Conservation (phyloP, 495 filamentous ascomycete genomes). For the Tuber aestivum region DNA sequence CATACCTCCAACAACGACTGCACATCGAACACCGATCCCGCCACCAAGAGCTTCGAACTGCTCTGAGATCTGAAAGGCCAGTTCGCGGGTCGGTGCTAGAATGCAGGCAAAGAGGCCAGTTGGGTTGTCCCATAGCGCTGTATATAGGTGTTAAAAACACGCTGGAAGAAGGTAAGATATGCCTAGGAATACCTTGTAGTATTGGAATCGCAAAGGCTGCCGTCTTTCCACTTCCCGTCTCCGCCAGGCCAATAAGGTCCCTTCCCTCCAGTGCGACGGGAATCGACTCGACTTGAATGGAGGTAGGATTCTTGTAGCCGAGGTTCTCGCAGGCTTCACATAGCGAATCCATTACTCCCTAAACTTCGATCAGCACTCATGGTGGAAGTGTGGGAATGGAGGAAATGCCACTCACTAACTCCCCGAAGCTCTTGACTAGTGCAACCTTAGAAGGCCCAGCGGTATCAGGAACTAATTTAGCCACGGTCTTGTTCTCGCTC, state of each 20-base stretch:
- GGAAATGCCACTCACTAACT: slow-evolving; percentile 50
- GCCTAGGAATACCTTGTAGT: slow-evolving; percentile 51
- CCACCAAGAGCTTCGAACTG: slow-evolving; percentile 77
- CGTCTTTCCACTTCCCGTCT: slow-evolving; percentile 92
- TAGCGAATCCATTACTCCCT: slow-evolving; percentile 76
- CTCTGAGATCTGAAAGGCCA: slow-evolving; percentile 84
- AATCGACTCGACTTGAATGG: slow-evolving; percentile 71
- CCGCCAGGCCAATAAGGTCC: slow-evolving; percentile 87
- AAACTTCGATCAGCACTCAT: slow-evolving; percentile 11
- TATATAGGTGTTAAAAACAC: slow-evolving; percentile 13
- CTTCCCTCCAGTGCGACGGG: slow-evolving; percentile 73
- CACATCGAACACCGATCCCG: slow-evolving; percentile 69
- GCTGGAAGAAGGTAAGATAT: slow-evolving; percentile 35
- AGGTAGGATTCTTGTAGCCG: slow-evolving; percentile 76
- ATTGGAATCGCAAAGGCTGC: slow-evolving; percentile 88
- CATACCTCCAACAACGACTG: slow-evolving; percentile 83
- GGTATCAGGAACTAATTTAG: slow-evolving; percentile 7
- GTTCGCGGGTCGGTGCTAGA: slow-evolving; percentile 83
- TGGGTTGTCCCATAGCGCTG: slow-evolving; percentile 71
- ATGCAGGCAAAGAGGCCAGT: slow-evolving; percentile 71
- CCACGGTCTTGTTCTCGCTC: neutral
- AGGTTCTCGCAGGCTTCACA: slow-evolving; percentile 77
- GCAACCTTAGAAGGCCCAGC: slow-evolving; percentile 11
- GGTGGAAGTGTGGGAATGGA: neutral
- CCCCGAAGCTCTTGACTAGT: slow-evolving; percentile 65